Base-by-base conservation (phyloP, 2,329 filamentous ascomycete species). In the Sclerotinia minor region DNA sequence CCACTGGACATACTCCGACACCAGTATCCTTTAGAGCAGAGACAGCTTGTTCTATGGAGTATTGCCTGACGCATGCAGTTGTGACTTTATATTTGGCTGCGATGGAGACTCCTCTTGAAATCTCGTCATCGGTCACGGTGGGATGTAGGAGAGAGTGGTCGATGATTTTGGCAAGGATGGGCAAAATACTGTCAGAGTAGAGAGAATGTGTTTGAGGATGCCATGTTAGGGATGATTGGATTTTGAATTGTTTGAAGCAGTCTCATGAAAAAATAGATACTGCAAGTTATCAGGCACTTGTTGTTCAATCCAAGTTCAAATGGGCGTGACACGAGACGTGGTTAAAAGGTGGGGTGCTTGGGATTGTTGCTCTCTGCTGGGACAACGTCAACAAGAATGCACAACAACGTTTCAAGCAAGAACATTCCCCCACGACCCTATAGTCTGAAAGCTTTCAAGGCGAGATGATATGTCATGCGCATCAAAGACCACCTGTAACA, bases 121-220 rank as follows among this genome's bases (percentile, higher is more conserved):
- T 80, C 1, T 87, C 83, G 21, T 75, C 75, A 73, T 88, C 85
- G 9, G 85, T 87, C 80, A 88, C 82, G 64, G 84, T 86, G 5
- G 86, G 87, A 72, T 87, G 85, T 0, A 88, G 80, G 21, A 89
- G 81, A 17, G 85, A 87, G 75, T 88, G 85, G 71, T 88, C 85
- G 71, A 88, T 87, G 77, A 80, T 80, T 71, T 83, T 83, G 70
- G 84, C 83, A 65, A 87, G 75, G 68, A 83, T 79, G 45, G 75
- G 70, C 0, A 84, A 75, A 81, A 80, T n/a, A 83, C 79, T 1
- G 72, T 77, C 70, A 83, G 75, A 35, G 77, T 71, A 5, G 64
- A 21, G 64, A 53, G 5, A 65, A 49, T 32, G 15, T 29, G 7
- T 49, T 35, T 38, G 52, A 26, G 17, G 52, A 24, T 13, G 52